Percentiles rank a stretch among this genome's conserved stretches.
Conservation (phyloP, 805 yeast species). For the Barnettozyma siamensis region DNA sequence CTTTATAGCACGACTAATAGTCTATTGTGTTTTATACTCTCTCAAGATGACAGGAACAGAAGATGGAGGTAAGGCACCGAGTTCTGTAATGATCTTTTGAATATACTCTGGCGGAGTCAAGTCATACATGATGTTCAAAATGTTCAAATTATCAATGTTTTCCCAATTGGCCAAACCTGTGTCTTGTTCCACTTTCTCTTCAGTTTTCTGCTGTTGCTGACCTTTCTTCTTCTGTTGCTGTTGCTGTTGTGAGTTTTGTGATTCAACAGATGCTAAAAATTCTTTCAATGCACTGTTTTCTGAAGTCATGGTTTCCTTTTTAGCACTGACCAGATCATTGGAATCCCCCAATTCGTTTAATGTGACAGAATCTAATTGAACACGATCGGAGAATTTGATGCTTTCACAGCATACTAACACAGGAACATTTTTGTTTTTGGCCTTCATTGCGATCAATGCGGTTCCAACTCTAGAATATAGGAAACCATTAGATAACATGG, state of each 20-base stretch:
- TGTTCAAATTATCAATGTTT: conserved; percentile 53
- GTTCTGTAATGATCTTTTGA: conserved; percentile 91
- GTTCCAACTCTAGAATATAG: conserved; percentile 92
- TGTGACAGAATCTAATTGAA: conserved; percentile 93
- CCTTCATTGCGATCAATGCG: conserved; percentile 88
- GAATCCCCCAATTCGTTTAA: conserved; percentile 84
- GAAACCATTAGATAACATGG: conserved; percentile 92
- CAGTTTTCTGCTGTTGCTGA: conserved; percentile 13
- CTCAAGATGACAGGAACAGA: conserved; percentile 95
- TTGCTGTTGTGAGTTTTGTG: conserved; percentile 18
- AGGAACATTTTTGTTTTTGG: conserved; percentile 83
- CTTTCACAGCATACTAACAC: conserved; percentile 95
- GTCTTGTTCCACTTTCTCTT: conserved; percentile 19
- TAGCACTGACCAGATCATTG: conserved; percentile 52
- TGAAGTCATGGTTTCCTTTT: conserved; percentile 41
- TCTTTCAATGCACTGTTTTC: conserved; percentile 54
- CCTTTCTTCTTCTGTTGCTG: conserved; percentile 23
- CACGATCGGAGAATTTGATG: conserved; percentile 89
- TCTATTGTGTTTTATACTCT: conserved; percentile 57
- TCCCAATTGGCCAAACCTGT: conserved; percentile 53
- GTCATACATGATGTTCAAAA: conserved; percentile 85
- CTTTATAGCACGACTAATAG: no score
- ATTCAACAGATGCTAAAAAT: conserved; percentile 40
- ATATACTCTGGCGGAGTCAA: conserved; percentile 91
- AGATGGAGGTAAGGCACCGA: conserved; percentile 96